phyloP scores from a whole-genome alignment of 2,329 filamentous ascomycete genomes.

The Ophiostoma tasmaniense region DNA sequence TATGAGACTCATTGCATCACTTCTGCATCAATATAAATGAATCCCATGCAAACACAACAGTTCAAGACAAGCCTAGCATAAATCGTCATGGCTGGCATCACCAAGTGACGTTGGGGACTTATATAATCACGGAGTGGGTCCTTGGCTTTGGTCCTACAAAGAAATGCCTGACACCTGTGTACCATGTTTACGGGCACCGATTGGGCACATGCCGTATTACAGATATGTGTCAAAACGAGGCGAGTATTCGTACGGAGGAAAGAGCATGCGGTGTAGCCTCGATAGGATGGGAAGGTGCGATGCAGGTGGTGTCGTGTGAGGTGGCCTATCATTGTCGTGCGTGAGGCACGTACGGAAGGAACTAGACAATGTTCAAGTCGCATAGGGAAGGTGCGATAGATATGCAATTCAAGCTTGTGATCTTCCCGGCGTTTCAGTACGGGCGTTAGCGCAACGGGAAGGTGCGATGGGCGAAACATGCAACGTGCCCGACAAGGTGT shows the following conservation, averaged over 20 bases:
- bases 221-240: background rate
- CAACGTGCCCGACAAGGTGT: background rate
- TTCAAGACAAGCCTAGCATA: too few relatives aligned
- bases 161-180: too few relatives aligned
- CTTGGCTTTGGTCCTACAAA: too few relatives aligned
- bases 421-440: background rate
- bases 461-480: background rate
- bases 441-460: background rate
- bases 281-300: background rate
- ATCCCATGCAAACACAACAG: too few relatives aligned
- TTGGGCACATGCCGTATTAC: too few relatives aligned
- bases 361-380: background rate
- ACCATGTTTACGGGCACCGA: background rate
- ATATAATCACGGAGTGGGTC: too few relatives aligned
- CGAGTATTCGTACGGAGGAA: background rate
- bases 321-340: background rate
- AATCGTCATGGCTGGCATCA: too few relatives aligned
- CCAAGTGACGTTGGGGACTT: too few relatives aligned
- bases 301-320: background rate
- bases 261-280: background rate
- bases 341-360: background rate
- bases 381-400: background rate
- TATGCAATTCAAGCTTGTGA: background rate
- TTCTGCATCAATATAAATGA: too few relatives aligned
- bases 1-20: too few relatives aligned